Evolutionary conservation across 345 rosid species (phyloP).

Genomic region (Lepidium aucheri): DNA sequence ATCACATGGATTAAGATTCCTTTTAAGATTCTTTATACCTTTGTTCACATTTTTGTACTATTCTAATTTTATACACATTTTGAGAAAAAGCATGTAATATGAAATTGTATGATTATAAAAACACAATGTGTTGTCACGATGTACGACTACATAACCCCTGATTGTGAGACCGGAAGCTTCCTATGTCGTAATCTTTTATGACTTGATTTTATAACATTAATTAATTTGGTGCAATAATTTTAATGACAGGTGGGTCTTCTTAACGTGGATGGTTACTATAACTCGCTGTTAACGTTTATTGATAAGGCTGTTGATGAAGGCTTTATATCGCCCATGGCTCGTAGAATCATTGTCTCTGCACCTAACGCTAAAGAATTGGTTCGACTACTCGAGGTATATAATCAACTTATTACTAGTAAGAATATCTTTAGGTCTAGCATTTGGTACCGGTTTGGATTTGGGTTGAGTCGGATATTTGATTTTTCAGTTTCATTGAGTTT

Average conservation of each 20-base stretch:
- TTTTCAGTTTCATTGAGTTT: too few species aligned
- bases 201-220: slow-evolving; percentile 2
- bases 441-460: too few species aligned
- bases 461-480: too few species aligned
- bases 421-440: too few species aligned
- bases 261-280: slow-evolving; percentile 90
- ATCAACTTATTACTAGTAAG: too few species aligned
- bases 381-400: slow-evolving; percentile 75
- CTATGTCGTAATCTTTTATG: slow-evolving; percentile 19
- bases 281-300: slow-evolving; percentile 70
- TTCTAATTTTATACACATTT: too few species aligned
- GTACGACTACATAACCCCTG: slow-evolving; percentile 27
- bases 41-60: too few species aligned
- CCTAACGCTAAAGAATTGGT: slow-evolving; percentile 75
- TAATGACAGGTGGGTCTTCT: slow-evolving; percentile 71
- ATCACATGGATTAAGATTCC: slow-evolving; percentile 22
- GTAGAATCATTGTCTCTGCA: slow-evolving; percentile 80
- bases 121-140: slow-evolving; percentile 25
- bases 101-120: slow-evolving; percentile 11
- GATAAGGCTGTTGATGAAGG: slow-evolving; percentile 98
- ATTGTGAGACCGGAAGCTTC: slow-evolving; percentile 35
- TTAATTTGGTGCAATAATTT: background rate
- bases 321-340: slow-evolving; percentile 73
- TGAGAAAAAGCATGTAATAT: slow-evolving; percentile 11
- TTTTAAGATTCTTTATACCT: slow-evolving; percentile 8